These are phyloP conservation scores for Fusarium albosuccineum DNA, from an alignment of 2,329 filamentous ascomycete species.

Conservation along the genomic window DNA sequence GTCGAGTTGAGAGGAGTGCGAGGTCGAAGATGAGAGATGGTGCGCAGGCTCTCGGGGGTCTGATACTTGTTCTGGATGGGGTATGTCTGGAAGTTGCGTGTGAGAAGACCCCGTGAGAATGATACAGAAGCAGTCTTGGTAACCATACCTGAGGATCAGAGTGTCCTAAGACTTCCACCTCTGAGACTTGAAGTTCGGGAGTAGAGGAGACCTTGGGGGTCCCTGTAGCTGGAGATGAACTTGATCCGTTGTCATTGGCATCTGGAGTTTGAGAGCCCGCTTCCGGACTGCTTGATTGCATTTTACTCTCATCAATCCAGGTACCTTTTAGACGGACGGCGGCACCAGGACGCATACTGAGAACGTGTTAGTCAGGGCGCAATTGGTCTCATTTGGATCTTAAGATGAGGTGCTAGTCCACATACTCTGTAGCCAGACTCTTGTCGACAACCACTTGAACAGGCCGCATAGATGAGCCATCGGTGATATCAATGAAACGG, in stretches of 20 bases:
- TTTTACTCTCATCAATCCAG: conserved; percentile 66
- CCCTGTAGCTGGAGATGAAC: conserved; percentile 4
- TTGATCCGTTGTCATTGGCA: conserved; percentile 7
- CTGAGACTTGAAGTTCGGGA: conserved; percentile 78
- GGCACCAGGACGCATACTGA: conserved; percentile 83
- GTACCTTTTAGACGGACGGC: conserved; percentile 82
- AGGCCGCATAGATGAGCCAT: conserved; percentile 84
- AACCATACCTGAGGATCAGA: conserved; percentile 81
- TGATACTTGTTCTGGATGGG: conserved; percentile 98
- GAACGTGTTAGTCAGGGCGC: conserved; percentile 45
- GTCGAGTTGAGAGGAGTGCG: conserved; percentile 85
- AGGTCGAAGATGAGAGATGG: conserved; percentile 86
- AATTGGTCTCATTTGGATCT: conserved; percentile 3
- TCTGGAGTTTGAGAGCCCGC: conserved; percentile 14
- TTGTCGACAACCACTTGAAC: conserved; percentile 86
- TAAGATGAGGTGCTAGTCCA: conserved; percentile 37
- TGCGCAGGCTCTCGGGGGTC: conserved; percentile 87
- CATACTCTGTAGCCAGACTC: conserved; percentile 78
- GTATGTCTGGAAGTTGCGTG: conserved; percentile 74
- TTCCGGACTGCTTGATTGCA: conserved; percentile 6
- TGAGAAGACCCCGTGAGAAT: conserved; percentile 12
- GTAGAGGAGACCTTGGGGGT: conserved; percentile 2
- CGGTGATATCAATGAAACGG: conserved; percentile 86
- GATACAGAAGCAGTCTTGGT: neutral
- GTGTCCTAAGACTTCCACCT: conserved; percentile 78